Conservation (phyloP, 208 protist genomes). For the Sergeia podlipaevii region DNA sequence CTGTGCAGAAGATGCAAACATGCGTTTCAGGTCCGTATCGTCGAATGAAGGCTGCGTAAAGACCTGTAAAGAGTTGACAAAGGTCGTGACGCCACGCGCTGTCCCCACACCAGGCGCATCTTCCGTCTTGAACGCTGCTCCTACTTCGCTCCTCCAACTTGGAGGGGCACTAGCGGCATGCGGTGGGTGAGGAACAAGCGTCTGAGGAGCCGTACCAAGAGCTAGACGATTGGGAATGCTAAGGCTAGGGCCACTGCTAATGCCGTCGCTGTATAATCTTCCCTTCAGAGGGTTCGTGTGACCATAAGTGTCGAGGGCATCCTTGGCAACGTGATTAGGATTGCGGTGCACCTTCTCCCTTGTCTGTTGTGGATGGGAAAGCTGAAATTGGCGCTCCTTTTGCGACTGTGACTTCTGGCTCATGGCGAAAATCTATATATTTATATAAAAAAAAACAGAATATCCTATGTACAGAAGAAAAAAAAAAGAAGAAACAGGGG, state of each 20-base stretch:
- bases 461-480: conserved; percentile 9
- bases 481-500: conserved; percentile 10
- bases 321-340: conserved; percentile 82
- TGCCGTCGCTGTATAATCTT: conserved; percentile 71
- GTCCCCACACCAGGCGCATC: conserved; percentile 2
- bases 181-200: neutral
- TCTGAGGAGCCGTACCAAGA: neutral
- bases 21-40: conserved; percentile 47
- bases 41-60: conserved; percentile 52
- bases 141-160: too few relatives aligned
- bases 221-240: conserved; percentile 73
- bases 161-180: neutral
- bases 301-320: conserved; percentile 64
- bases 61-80: conserved; percentile 70
- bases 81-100: conserved; percentile 26
- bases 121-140: too few relatives aligned
- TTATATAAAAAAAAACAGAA: conserved; percentile 4
- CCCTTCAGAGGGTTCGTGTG: conserved; percentile 63
- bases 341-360: conserved; percentile 72
- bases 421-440: conserved; percentile 8
- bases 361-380: conserved; percentile 25
- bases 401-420: conserved; percentile 2
- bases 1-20: conserved; percentile 34
- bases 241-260: conserved; percentile 48
- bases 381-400: conserved; percentile 6